Evolutionary conservation across 2,329 filamentous ascomycete species (phyloP), one percentile per base, ranked within the genome.

Genomic region (Penicillium sp.): DNA sequence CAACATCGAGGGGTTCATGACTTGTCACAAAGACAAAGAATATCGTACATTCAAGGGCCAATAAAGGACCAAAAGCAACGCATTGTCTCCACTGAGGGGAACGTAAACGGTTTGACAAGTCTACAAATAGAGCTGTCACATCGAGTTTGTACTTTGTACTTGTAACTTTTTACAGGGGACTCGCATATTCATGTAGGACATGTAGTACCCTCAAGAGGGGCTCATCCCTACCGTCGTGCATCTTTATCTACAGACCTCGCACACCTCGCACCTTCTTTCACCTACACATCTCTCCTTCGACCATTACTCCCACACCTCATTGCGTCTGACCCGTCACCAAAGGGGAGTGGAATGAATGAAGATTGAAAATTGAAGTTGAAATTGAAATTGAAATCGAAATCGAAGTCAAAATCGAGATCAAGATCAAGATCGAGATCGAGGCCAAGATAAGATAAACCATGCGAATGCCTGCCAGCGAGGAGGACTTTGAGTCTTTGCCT

Each of bases 401-500:
- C n/a, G 31, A 32, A 13, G n/a, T 32, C 31, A 13, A 32, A 5
- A 18, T 33, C 15, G n/a, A 18, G 9, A 35, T 33, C 15, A 9
- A 33, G 7, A 33, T 33, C 32, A 7, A 35, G 7, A 35, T 37
- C 33, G 15, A 18, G 15, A 18, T 18, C 15, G 15, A 18, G 15
- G 15, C 15, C 15, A 18, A 18, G 15, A 18, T 18, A 18, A 18
- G 4, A 8, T 20, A 20, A 7, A 13, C 33, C 18, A 37, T 43
- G 29, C 42, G 29, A n/a, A 12, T 32, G 5, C 29, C 46, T 25
- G 38, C 55, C 13, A 51, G 53, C n/a, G 62, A 66, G 37, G 63
- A 68, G 37, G 72, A 75, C 44, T 80, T 80, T 51, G 76, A 80
- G 55, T 73, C 75, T 35, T 68, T 82, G 9, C 80, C 80, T 18